Base-by-base conservation (phyloP, 73 alveolate genomes). In the Symbiodinium pilosum region DNA sequence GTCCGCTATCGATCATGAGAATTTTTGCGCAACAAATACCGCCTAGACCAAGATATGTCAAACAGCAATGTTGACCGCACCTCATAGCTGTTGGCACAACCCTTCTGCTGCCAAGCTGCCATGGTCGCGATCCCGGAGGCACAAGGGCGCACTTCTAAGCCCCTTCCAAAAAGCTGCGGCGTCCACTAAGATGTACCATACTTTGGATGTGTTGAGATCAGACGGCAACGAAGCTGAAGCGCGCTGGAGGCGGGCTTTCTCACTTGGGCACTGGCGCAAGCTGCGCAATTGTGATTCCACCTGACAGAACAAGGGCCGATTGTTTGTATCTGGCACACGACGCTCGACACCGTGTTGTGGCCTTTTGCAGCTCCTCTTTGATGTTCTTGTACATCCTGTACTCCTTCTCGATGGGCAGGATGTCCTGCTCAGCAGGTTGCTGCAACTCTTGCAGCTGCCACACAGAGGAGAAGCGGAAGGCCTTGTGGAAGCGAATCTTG, bases 341-440 rank as follows among this genome's bases (percentile, higher is more conserved):
- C 5, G 89, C 2, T 36, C 42, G 40, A 16, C 36, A 24, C 2
- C 2, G 21, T 41, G 59, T 30, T 28, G 68, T 21, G 18, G 95
- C 95, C 95, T 89, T 89, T 36, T 89, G 95, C 51, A 89, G 87
- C 71, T 89, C 95, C 32, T 89, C 95, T 38, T 89, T 89, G 95
- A 89, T 89, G 95, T 89, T 89, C 11, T 89, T 89, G 95, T 89
- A 89, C 43, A 77, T 54, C 44, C 95, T 59, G 83, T 89, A 89
- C 47, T 89, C 95, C 87, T 89, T 89, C 87, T 89, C 95, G 87
- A 89, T 89, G 75, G 95, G 95, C 95, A 89, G 95, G 75, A 89
- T 89, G 87, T 89, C 95, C 87, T 87, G 59, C 59, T 47, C 59
- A 47, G 59, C 14, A 14, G 59, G 21, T 14, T 47, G 6, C 59